These are phyloP conservation scores for Hevea brasiliensis DNA, from an alignment of 345 rosid species.

Conservation along the genomic window DNA sequence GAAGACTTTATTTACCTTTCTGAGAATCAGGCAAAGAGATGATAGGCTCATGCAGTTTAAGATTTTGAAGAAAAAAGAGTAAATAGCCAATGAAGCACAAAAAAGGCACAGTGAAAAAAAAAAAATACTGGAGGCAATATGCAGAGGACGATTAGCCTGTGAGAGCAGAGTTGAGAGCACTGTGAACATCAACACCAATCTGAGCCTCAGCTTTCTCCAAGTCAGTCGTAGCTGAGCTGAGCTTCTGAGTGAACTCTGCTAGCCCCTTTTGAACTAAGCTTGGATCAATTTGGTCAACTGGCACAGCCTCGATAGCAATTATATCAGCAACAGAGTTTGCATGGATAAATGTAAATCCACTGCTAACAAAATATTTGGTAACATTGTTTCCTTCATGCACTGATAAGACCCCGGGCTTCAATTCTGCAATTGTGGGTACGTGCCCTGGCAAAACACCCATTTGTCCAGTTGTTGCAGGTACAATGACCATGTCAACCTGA, in stretches of 20 bases:
- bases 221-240: slow-evolving; percentile 69
- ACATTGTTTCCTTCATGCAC: slow-evolving; percentile 80
- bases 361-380: slow-evolving; percentile 77
- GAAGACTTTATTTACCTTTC: slow-evolving; percentile 19
- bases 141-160: slow-evolving; percentile 28
- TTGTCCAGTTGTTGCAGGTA: slow-evolving; percentile 90
- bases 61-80: slow-evolving; percentile 15
- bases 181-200: slow-evolving; percentile 75
- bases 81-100: slow-evolving; percentile 21
- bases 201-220: slow-evolving; percentile 90
- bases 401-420: slow-evolving; percentile 81
- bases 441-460: slow-evolving; percentile 95
- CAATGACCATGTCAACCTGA: slow-evolving; percentile 94
- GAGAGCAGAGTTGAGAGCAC: slow-evolving; percentile 67
- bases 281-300: slow-evolving; percentile 63
- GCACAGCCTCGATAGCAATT: slow-evolving; percentile 74
- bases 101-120: slow-evolving; percentile 4
- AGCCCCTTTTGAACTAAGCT: slow-evolving; percentile 79
- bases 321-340: slow-evolving; percentile 81
- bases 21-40: slow-evolving; percentile 10
- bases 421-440: slow-evolving; percentile 80
- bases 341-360: slow-evolving; percentile 83
- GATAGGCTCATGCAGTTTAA: slow-evolving; percentile 15
- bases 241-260: slow-evolving; percentile 74
- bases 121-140: slow-evolving; percentile 5